Percentiles rank a stretch among this genome's conserved stretches.
Evolutionary conservation across 805 yeast genomes (phyloP).

Genomic region (Debaryomyces prosopidis): DNA sequence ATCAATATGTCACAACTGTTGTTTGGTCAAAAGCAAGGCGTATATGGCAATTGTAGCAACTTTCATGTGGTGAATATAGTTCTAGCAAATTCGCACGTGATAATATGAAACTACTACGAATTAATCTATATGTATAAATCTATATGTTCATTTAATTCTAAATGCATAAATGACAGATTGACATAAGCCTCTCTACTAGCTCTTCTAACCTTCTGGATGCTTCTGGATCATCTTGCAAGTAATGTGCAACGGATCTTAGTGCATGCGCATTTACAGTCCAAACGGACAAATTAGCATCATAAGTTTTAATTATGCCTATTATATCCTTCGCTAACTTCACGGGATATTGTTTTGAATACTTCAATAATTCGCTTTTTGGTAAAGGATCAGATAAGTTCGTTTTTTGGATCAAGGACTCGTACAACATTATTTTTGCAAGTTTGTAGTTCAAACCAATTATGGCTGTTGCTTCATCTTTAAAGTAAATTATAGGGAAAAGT

Average conservation of each 20-base stretch:
- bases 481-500: slow-evolving; percentile 33
- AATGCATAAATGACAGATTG: slow-evolving; percentile 10
- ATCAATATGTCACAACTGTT: no score
- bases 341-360: slow-evolving; percentile 24
- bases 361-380: slow-evolving; percentile 19
- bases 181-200: slow-evolving; percentile 17
- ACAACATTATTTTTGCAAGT: slow-evolving; percentile 29
- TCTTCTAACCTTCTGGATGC: slow-evolving; percentile 18
- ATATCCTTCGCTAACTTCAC: slow-evolving; percentile 33
- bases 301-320: slow-evolving; percentile 39
- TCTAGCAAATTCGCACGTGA: no score
- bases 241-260: slow-evolving; percentile 26
- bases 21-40: no score
- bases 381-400: slow-evolving; percentile 12
- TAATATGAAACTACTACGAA: no score
- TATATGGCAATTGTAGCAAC: no score
- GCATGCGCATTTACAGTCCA: slow-evolving; percentile 40
- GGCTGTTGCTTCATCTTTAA: slow-evolving; percentile 37
- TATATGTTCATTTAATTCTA: background rate
- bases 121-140: no score
- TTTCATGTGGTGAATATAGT: no score
- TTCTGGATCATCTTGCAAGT: slow-evolving; percentile 21
- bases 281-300: slow-evolving; percentile 29
- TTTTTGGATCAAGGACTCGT: slow-evolving; percentile 24
- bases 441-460: slow-evolving; percentile 29